phyloP scores from a whole-genome alignment of 108 stramenopile species.

The Ochromonas danica region DNA sequence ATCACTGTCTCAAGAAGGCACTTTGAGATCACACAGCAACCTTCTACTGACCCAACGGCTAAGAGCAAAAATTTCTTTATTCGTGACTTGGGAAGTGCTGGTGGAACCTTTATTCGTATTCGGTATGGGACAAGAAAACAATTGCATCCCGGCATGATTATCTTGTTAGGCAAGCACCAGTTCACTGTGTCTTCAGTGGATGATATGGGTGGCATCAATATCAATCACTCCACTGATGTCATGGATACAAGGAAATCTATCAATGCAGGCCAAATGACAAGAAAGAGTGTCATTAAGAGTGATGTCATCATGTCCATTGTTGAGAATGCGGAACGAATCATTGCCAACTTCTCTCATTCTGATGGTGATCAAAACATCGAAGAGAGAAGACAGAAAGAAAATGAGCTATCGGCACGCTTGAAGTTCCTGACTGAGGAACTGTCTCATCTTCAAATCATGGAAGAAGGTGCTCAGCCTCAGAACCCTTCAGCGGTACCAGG shows the following conservation, averaged over 20 bases:
- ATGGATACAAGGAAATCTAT: background rate
- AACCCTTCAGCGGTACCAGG: background rate
- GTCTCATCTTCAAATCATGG: background rate
- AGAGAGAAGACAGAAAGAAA: background rate
- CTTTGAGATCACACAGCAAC: conserved; percentile 44
- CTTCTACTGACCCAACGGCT: background rate
- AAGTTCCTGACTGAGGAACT: background rate
- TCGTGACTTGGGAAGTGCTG: conserved; percentile 50
- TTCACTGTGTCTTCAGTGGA: conserved; percentile 25
- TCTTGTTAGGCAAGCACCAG: conserved; percentile 61
- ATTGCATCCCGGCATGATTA: conserved; percentile 49
- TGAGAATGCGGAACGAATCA: conserved; percentile 8
- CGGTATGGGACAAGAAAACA: conserved; percentile 25
- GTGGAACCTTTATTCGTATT: conserved; percentile 55
- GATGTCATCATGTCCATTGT: background rate
- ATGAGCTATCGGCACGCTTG: background rate
- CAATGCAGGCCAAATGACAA: background rate
- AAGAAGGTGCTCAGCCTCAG: background rate
- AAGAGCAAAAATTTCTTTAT: conserved; percentile 37
- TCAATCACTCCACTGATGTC: background rate
- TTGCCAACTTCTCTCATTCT: background rate
- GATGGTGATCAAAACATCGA: background rate
- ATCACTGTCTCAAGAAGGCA: conserved; percentile 57
- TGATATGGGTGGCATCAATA: no score
- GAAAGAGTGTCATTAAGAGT: background rate